Evolutionary conservation across 805 yeast species (phyloP).

Genomic region (Metschnikowia borealis): DNA sequence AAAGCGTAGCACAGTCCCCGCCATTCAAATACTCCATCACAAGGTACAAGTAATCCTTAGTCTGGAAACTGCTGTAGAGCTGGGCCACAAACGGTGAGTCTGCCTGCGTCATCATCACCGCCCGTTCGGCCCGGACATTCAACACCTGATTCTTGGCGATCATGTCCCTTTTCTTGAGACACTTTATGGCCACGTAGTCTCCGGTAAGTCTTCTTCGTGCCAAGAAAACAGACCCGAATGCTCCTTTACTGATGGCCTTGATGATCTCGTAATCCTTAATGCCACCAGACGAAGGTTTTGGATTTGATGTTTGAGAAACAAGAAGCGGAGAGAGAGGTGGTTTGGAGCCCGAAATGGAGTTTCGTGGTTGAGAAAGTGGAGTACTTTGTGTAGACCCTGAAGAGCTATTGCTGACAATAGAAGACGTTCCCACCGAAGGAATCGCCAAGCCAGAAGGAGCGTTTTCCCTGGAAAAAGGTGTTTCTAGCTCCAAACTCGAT

Average conservation of each 20-base stretch:
- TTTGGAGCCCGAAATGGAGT: constrained; percentile 27
- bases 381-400: constrained; percentile 13
- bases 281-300: constrained; percentile 57
- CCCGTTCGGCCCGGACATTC: constrained; percentile 91
- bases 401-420: constrained; percentile 20
- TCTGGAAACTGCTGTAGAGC: constrained; percentile 83
- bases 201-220: constrained; percentile 83
- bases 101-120: constrained; percentile 96
- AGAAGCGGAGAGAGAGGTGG: constrained; percentile 80
- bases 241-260: constrained; percentile 94
- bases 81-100: constrained; percentile 92
- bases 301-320: constrained; percentile 56
- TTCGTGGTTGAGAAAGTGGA: constrained; percentile 4
- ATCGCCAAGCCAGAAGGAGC: constrained; percentile 8
- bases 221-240: constrained; percentile 91
- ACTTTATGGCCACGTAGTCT: constrained; percentile 93
- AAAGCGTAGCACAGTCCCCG: constrained; percentile 88
- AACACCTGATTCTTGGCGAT: constrained; percentile 94
- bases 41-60: constrained; percentile 75
- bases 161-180: constrained; percentile 90
- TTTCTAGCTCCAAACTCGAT: constrained; percentile 13
- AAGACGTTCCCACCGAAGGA: constrained; percentile 2
- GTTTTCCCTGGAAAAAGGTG: constrained; percentile 8
- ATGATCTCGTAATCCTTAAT: constrained; percentile 85
- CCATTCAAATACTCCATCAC: constrained; percentile 97